Percentiles rank a stretch among this genome's conserved stretches.
These are phyloP conservation scores for Gymnopilus dilepis DNA, from an alignment of 768 basidiomycete species.

Conservation along the genomic window DNA sequence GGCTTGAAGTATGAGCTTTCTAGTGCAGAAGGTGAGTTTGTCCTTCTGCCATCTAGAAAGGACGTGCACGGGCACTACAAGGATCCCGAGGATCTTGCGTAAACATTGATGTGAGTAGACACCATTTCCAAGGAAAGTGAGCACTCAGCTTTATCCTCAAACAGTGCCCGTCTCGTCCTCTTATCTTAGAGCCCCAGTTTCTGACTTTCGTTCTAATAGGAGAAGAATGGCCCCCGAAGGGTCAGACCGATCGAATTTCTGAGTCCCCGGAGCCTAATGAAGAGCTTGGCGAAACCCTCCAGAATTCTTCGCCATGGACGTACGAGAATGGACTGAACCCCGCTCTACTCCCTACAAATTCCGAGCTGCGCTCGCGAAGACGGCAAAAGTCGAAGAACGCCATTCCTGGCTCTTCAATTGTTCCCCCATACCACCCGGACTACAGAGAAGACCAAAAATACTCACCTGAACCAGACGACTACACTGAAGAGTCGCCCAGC, in stretches of 20 bases:
- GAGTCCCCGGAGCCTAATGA: constrained; percentile 32
- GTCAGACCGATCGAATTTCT: constrained; percentile 61
- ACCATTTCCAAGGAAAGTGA: constrained; percentile 15
- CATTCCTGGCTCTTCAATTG: constrained; percentile 45
- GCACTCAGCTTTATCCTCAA: constrained; percentile 15
- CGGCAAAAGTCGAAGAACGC: constrained; percentile 24
- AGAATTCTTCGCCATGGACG: constrained; percentile 81
- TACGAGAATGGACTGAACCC: constrained; percentile 87
- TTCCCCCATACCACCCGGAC: constrained; percentile 83
- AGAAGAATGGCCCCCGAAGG: constrained; percentile 74
- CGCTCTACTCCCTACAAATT: constrained; percentile 53
- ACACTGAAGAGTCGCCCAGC: constrained; percentile 32
- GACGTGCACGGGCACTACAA: constrained; percentile 12
- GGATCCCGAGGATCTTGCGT: constrained; percentile 28
- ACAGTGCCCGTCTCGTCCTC: background rate
- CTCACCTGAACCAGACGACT: constrained; percentile 29
- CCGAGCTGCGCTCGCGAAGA: constrained; percentile 12
- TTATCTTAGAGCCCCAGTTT: background rate
- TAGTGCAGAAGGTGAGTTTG: constrained; percentile 77
- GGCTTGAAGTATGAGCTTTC: constrained; percentile 82
- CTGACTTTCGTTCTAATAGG: constrained; percentile 26
- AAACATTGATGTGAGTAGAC: constrained; percentile 24
- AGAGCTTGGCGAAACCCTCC: constrained; percentile 46
- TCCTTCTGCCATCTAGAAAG: constrained; percentile 41
- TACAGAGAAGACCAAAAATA: constrained; percentile 47